These are phyloP conservation scores for Carpinus viminea DNA, from an alignment of 306 rosid genomes.

Conservation along the genomic window DNA sequence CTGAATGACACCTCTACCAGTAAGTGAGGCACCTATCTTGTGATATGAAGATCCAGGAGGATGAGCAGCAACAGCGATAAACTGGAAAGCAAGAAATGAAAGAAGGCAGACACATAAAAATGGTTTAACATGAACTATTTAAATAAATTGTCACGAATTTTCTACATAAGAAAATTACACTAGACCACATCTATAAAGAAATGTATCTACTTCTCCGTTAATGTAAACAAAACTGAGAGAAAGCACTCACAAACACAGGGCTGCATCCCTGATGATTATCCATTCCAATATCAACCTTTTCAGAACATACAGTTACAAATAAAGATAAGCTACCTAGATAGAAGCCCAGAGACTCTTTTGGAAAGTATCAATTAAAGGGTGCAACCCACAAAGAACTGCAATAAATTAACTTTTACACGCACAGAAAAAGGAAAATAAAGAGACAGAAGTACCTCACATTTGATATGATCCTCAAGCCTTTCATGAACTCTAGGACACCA, in stretches of 20 bases:
- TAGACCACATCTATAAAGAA: background rate
- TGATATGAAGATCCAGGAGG: conserved; percentile 94
- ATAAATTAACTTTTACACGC: background rate
- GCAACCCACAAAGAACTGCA: background rate
- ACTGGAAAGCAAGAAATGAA: conserved; percentile 43
- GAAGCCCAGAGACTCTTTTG: background rate
- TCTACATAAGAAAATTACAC: background rate
- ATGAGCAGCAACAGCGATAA: conserved; percentile 85
- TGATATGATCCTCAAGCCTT: conserved; percentile 46
- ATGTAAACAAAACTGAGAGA: background rate
- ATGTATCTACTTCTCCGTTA: background rate
- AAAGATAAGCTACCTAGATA: background rate
- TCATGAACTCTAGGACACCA: conserved; percentile 83
- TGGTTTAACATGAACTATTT: background rate
- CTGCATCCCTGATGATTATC: too few relatives aligned
- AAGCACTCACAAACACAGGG: too few relatives aligned
- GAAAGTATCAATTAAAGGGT: background rate
- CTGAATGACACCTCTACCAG: conserved; percentile 87
- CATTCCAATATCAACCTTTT: background rate
- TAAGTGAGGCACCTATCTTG: conserved; percentile 76
- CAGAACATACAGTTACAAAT: background rate
- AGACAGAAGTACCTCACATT: conserved; percentile 68
- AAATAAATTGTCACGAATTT: background rate
- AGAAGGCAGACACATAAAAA: conserved; percentile 11
- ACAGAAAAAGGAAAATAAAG: conserved; percentile 6